Evolutionary conservation across 2,329 filamentous ascomycete genomes (phyloP), one percentile per base, ranked within the genome.

Genomic region (Penicillium sp.): DNA sequence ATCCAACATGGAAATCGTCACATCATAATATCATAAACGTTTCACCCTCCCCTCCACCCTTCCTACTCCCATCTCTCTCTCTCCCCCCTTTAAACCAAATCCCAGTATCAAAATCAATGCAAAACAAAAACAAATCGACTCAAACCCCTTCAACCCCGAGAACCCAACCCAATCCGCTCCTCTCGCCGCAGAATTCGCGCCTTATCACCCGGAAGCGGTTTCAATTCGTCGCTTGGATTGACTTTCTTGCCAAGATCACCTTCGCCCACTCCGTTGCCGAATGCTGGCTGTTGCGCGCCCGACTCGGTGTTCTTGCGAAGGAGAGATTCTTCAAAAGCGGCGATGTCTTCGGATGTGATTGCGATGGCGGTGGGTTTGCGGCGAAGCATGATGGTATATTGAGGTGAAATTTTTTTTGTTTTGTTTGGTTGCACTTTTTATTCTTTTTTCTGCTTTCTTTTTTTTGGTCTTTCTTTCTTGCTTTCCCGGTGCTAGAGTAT

Each of bases 351-450:
- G 4, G 68, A 63, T 1, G 74, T 76, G 24, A 77, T 65, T 38
- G 73, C 70, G 39, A 77, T 72, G n/a, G 73, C 71, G 24, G 74
- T 77, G 27, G 74, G 74, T 53, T 75, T 74, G 51, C 74, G 72
- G 52, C 74, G 74, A 48, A 77, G 72, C 74, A 77, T 76, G 9
- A 40, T 66, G 43, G 32, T 13, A 9, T 9, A 28, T 28, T 28
- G 18, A 18, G 18, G 3, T 18, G 18, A 18, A 18, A 2, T 18
- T 18, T 18, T 18, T 18, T 18, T 18, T 3, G 2, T 3, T 18
- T 18, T 18, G 18, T 18, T 18, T 18, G 1, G 18, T 18, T 18
- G 18, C 18, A n/a, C 18, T 3, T 18, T 18, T 18, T 18, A 18
- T 18, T 18, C 18, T 18, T 18, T 18, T 18, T 18, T 18, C 18